Evolutionary conservation across 768 basidiomycete species (phyloP).

Genomic region (Candolleomyces efflorescens): DNA sequence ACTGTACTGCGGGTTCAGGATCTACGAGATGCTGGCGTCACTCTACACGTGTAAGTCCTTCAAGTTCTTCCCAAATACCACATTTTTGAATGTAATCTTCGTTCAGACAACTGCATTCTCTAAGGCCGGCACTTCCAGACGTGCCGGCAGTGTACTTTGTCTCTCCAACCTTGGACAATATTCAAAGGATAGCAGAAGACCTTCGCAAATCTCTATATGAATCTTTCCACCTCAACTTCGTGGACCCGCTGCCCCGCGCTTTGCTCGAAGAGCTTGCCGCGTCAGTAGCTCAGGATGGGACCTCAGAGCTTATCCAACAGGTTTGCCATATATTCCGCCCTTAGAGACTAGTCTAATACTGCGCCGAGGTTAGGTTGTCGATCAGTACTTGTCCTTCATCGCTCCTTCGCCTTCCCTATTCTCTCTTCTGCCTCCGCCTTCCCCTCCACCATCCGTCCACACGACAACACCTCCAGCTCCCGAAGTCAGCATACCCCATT

Average conservation of each 20-base stretch:
- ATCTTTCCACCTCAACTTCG: constrained; percentile 92
- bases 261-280: constrained; percentile 93
- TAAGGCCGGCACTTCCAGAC: constrained; percentile 85
- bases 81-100: constrained; percentile 1
- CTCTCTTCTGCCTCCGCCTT: constrained; percentile 70
- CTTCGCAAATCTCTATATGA: constrained; percentile 87
- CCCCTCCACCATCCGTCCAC: constrained; percentile 32
- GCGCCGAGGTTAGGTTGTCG: constrained; percentile 59
- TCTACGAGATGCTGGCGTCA: constrained; percentile 93
- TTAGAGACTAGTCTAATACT: constrained; percentile 2
- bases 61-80: background rate
- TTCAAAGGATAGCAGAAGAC: constrained; percentile 90
- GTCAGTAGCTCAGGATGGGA: constrained; percentile 79
- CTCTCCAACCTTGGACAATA: constrained; percentile 81
- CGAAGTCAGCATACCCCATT: constrained; percentile 31
- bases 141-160: constrained; percentile 98
- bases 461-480: constrained; percentile 29
- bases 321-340: constrained; percentile 29
- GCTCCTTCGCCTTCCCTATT: constrained; percentile 90
- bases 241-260: constrained; percentile 83
- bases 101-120: constrained; percentile 82
- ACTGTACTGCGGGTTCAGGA: constrained; percentile 96
- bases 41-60: constrained; percentile 86
- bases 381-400: constrained; percentile 97
- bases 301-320: constrained; percentile 77